Percentiles rank a stretch among this genome's conserved stretches.
Evolutionary conservation across 495 filamentous ascomycete species (phyloP).

Genomic region (Aspergillus panamensis): DNA sequence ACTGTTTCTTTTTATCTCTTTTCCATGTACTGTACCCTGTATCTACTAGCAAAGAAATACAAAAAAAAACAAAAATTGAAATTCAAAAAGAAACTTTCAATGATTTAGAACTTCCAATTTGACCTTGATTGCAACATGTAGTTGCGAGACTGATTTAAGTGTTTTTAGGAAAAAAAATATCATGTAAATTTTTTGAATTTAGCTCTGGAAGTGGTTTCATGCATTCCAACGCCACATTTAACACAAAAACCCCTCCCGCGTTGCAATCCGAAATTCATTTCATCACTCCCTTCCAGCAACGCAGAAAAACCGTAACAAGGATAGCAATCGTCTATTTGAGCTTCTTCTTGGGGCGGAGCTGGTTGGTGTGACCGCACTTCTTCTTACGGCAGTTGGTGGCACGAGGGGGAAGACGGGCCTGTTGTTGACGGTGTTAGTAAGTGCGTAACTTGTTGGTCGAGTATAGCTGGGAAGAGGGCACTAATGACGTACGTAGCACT

Average conservation of each 20-base stretch:
- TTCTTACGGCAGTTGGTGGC: slow-evolving; percentile 99
- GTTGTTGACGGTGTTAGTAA: slow-evolving; percentile 2
- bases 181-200: slow-evolving; percentile 29
- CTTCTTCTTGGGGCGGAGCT: slow-evolving; percentile 99
- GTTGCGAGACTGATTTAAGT: slow-evolving; percentile 39
- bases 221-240: slow-evolving; percentile 45
- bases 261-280: slow-evolving; percentile 35
- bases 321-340: slow-evolving; percentile 73
- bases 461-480: neutral
- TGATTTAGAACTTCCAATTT: slow-evolving; percentile 33
- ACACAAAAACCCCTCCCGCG: slow-evolving; percentile 35
- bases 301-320: slow-evolving; percentile 47
- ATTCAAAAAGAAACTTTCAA: slow-evolving; percentile 24
- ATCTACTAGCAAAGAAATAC: slow-evolving; percentile 8
- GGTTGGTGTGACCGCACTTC: slow-evolving; percentile 99
- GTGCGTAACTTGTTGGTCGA: neutral
- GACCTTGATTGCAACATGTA: slow-evolving; percentile 37
- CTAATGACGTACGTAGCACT: slow-evolving; percentile 81
- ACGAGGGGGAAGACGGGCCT: slow-evolving; percentile 95
- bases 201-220: slow-evolving; percentile 41
- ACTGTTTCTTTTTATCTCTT: slow-evolving; percentile 2
- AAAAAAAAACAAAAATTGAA: slow-evolving; percentile 2
- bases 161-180: slow-evolving; percentile 25
- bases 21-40: neutral
- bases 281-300: slow-evolving; percentile 36